Evolutionary conservation across 495 filamentous ascomycete species (phyloP), one percentile per base, ranked within the genome.

Genomic region (Diplogelasinospora grovesii): DNA sequence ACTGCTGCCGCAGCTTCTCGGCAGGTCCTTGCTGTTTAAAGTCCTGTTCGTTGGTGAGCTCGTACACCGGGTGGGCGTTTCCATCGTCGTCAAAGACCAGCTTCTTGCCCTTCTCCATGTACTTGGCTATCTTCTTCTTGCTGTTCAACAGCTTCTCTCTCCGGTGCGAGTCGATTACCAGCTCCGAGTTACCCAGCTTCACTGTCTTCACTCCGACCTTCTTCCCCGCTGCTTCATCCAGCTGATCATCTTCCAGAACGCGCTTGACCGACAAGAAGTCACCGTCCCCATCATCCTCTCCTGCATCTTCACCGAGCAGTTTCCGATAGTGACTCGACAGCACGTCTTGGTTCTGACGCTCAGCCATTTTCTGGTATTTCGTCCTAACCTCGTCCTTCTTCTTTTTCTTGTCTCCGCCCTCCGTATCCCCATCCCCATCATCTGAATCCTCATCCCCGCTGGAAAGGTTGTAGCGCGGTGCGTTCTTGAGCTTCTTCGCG

Each of bases 331-430:
- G 93, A 26, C 80, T 80, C 27, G 92, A 85, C 45, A 99, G 66
- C n/a, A 99, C 81, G 46, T 93, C 86, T 50, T 95, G 89, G 63
- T 97, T 95, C 43, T 81, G 82, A 46, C 92, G 71, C 66, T 95
- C 90, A 52, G 95, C 93, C 89, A 96, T 95, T 43, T 89, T 86
- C 54, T 97, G 86, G 56, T 90, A 89, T 61, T 92, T 95, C 16
- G 92, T 97, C 30, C 86, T 74, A 5, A 89, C 85, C 27, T 70
- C 66, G 8, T 67, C 54, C 62, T 83, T 78, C 56, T 79, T 84
- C 49, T 69, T 70, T 39, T 73, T 74, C 52, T 72, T 73, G 2
- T 43, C 20, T n/a, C n/a, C n/a, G n/a, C n/a, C n/a, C n/a, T n/a
- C n/a, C n/a, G n/a, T 65, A 4, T 66, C 68, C n/a, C 73, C 73